These are phyloP conservation scores for Lophiostoma macrostomum DNA, from an alignment of 495 filamentous ascomycete genomes.

Conservation along the genomic window DNA sequence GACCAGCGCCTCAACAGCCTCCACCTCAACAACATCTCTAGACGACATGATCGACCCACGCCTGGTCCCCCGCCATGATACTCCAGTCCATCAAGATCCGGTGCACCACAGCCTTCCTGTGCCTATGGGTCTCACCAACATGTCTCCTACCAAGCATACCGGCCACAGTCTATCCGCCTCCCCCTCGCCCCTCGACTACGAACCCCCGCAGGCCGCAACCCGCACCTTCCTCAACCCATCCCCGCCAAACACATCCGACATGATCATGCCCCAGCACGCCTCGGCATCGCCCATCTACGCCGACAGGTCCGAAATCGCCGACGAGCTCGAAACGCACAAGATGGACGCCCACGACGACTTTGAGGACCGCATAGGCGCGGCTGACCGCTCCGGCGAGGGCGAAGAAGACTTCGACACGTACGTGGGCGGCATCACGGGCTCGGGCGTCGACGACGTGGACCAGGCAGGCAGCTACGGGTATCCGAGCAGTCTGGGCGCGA, in stretches of 20 bases:
- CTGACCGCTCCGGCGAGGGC: too few species aligned
- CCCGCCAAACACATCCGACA: conserved; percentile 23
- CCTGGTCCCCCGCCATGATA: conserved; percentile 2
- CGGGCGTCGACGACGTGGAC: conserved; percentile 27
- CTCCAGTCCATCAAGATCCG: conserved; percentile 6
- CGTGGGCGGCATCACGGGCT: conserved; percentile 28
- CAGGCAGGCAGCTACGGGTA: conserved; percentile 29
- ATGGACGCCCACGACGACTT: too few species aligned
- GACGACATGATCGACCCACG: conserved; percentile 21
- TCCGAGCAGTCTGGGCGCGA: conserved; percentile 24
- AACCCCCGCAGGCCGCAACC: conserved; percentile 42
- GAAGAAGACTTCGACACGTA: conserved; percentile 21
- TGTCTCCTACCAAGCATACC: conserved; percentile 10
- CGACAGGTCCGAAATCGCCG: conserved; percentile 5
- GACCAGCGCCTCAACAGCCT: conserved; percentile 6
- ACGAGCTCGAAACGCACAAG: too few species aligned
- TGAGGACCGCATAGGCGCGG: too few species aligned
- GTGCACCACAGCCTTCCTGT: conserved; percentile 23
- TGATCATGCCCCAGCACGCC: conserved; percentile 10
- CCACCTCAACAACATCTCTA: conserved; percentile 13
- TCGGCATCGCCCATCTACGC: conserved; percentile 20
- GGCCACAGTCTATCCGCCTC: conserved; percentile 10
- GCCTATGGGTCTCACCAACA: conserved; percentile 4
- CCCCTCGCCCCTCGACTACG: conserved; percentile 6
- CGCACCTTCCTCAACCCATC: conserved; percentile 37